A percentile compares a stretch with the other conserved stretches of the same genome.
Evolutionary conservation across 257 asterid genomes (phyloP).

Genomic region (Ajuga chamaepitys): DNA sequence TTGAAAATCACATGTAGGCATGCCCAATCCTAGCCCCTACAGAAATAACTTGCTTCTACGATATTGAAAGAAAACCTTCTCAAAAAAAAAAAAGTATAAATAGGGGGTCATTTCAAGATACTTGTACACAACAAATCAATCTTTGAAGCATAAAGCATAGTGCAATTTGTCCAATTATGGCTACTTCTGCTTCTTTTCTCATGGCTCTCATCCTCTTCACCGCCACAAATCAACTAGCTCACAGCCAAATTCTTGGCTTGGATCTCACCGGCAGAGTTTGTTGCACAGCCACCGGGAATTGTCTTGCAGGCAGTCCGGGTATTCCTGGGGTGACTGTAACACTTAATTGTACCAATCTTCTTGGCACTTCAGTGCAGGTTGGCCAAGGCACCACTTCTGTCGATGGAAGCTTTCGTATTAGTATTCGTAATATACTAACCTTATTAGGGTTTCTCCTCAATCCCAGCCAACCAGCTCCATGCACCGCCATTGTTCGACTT

Average conservation of each 20-base stretch:
- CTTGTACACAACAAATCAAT: not conserved
- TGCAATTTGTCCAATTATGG: not conserved
- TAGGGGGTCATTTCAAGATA: not conserved
- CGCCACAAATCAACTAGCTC: not conserved
- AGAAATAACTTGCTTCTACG: too few species aligned
- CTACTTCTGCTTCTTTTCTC: not conserved
- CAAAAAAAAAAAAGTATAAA: too few species aligned
- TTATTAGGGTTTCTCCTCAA: too few species aligned
- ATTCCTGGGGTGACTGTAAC: not conserved
- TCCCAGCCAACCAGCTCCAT: not conserved
- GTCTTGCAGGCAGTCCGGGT: not conserved
- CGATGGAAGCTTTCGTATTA: not conserved
- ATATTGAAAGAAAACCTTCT: too few species aligned
- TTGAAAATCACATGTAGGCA: too few species aligned
- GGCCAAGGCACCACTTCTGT: not conserved
- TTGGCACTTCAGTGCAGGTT: not conserved
- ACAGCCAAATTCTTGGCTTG: not conserved
- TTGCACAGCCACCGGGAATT: constrained; percentile 3
- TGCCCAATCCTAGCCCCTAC: too few species aligned
- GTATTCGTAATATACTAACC: not conserved
- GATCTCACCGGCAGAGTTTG: not conserved
- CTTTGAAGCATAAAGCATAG: not conserved
- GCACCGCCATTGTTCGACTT: not conserved
- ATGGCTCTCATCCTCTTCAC: not conserved
- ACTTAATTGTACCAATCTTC: not conserved